Conservation (phyloP, 108 stramenopile genomes). For the Chaetoceros muelleri region DNA sequence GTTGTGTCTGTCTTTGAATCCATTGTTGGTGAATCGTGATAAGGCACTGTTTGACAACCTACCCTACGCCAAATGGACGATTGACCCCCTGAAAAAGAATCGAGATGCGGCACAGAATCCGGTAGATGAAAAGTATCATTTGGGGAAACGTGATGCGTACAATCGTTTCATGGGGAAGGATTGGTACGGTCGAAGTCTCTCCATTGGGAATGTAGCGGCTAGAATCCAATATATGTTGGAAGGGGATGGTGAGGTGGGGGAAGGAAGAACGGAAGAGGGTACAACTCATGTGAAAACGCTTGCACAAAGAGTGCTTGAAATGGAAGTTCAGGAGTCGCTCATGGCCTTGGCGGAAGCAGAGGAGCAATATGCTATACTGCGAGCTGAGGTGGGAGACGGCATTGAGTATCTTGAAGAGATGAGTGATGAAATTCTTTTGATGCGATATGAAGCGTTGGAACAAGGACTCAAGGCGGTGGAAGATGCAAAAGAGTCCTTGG, state of each 20-base stretch:
- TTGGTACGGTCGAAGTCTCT: constrained; percentile 44
- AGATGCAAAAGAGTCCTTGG: constrained; percentile 16
- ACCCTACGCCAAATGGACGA: constrained; percentile 62
- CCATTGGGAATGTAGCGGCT: constrained; percentile 35
- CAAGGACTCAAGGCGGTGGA: constrained; percentile 10
- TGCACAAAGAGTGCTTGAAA: constrained; percentile 44
- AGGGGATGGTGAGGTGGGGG: constrained; percentile 4
- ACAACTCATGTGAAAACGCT: constrained; percentile 19
- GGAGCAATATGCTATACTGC: constrained; percentile 37
- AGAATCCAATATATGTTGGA: constrained; percentile 29
- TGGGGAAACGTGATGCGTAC: constrained; percentile 83
- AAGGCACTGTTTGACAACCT: constrained; percentile 59
- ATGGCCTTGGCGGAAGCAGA: constrained; percentile 69
- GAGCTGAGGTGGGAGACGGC: constrained; percentile 6
- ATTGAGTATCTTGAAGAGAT: constrained; percentile 3
- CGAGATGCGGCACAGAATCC: constrained; percentile 64
- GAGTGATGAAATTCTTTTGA: neutral
- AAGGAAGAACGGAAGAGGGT: constrained; percentile 13
- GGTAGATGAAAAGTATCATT: constrained; percentile 37
- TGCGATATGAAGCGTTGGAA: neutral
- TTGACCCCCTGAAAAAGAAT: constrained; percentile 51
- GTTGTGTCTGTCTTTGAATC: constrained; percentile 34
- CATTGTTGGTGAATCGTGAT: constrained; percentile 59
- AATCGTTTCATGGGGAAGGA: constrained; percentile 77
- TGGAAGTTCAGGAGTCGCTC: constrained; percentile 51